These are phyloP conservation scores for Jasminum sambac DNA, from an alignment of 257 asterid species.

Conservation along the genomic window DNA sequence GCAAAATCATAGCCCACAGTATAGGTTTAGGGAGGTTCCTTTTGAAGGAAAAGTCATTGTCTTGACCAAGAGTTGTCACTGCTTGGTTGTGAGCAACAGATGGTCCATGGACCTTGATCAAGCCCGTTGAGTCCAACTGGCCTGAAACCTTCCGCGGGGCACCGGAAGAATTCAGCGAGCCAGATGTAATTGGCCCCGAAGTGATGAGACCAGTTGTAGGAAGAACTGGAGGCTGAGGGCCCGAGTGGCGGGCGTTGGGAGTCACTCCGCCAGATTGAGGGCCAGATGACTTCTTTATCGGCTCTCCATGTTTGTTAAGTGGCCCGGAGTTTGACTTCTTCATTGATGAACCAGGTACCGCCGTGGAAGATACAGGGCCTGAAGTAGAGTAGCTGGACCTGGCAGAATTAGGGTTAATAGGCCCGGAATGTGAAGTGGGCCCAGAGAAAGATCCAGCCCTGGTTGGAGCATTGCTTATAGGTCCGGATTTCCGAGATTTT, in stretches of 20 bases:
- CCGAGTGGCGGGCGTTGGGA: constrained; percentile 71
- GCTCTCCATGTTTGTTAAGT: constrained; percentile 84
- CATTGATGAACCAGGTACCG: constrained; percentile 61
- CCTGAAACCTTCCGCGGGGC: constrained; percentile 81
- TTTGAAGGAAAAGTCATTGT: constrained; percentile 58
- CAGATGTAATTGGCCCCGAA: constrained; percentile 76
- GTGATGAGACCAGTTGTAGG: constrained; percentile 94
- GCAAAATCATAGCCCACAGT: constrained; percentile 72
- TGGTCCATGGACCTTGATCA: constrained; percentile 51
- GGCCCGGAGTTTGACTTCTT: constrained; percentile 88
- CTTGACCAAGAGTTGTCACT: constrained; percentile 71
- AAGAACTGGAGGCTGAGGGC: constrained; percentile 76
- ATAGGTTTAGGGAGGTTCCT: constrained; percentile 67
- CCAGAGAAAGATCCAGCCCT: constrained; percentile 69
- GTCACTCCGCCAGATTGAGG: constrained; percentile 87
- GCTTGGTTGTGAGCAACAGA: constrained; percentile 65
- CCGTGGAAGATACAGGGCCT: constrained; percentile 68
- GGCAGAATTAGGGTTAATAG: constrained; percentile 55
- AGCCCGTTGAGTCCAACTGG: constrained; percentile 66
- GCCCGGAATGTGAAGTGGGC: constrained; percentile 78
- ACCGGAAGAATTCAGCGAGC: constrained; percentile 77
- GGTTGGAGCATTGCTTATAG: constrained; percentile 55
- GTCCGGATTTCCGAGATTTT: constrained; percentile 83
- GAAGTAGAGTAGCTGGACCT: constrained; percentile 81
- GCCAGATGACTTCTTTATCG: constrained; percentile 77